A percentile compares a stretch with the other conserved stretches of the same genome.
phyloP scores from a whole-genome alignment of 2,329 filamentous ascomycete species.

The Xylariaceae sp. region DNA sequence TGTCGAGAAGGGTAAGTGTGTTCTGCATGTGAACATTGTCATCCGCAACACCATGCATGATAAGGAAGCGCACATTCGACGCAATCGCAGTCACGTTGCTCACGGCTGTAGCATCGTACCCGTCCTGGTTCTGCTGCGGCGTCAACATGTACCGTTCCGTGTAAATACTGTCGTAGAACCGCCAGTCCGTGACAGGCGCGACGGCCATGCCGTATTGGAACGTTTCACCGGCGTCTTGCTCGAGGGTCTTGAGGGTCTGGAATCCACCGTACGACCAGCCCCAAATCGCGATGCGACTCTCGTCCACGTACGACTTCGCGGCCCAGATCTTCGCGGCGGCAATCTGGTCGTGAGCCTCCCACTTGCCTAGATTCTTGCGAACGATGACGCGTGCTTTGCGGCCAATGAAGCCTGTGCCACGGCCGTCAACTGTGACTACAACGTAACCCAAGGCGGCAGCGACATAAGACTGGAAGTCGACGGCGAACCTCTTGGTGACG shows the following conservation, averaged over 20 bases:
- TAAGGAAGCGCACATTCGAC: conserved; percentile 76
- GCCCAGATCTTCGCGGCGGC: conserved; percentile 82
- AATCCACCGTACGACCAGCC: conserved; percentile 98
- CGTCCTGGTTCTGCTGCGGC: conserved; percentile 71
- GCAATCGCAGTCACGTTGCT: conserved; percentile 67
- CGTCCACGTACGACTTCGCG: conserved; percentile 75
- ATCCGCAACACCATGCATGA: conserved; percentile 96
- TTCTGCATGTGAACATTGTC: conserved; percentile 99
- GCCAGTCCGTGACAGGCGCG: conserved; percentile 97
- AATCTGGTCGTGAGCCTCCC: conserved; percentile 87
- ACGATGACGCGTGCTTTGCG: conserved; percentile 77
- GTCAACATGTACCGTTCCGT: conserved; percentile 97
- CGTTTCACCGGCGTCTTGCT: conserved; percentile 80
- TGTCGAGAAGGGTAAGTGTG: conserved; percentile 79
- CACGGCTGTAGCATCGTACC: conserved; percentile 73
- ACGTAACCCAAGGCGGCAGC: conserved; percentile 84
- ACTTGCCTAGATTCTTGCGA: conserved; percentile 76
- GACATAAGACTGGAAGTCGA: conserved; percentile 89
- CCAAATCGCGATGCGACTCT: conserved; percentile 83
- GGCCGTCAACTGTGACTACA: conserved; percentile 88
- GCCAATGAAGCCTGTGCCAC: conserved; percentile 87
- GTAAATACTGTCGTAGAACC: conserved; percentile 90
- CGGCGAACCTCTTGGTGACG: conserved; percentile 71
- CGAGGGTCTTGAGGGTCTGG: conserved; percentile 89
- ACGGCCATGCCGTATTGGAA: conserved; percentile 98